These are phyloP conservation scores for Isabelozyma pseudorhagii DNA, from an alignment of 805 yeast species.

Conservation along the genomic window DNA sequence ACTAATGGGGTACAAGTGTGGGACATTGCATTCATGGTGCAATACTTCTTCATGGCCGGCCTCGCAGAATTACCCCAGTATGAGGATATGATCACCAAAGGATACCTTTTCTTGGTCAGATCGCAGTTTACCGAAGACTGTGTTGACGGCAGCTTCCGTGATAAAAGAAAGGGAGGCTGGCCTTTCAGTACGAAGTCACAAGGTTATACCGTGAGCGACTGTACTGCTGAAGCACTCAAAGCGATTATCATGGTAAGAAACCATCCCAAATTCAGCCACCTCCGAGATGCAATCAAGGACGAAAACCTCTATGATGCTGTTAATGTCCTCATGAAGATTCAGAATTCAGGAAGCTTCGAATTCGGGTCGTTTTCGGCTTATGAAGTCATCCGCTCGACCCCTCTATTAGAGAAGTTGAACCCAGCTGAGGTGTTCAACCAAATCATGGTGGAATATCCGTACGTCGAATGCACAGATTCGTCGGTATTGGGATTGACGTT, in stretches of 20 bases:
- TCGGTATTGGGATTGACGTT: constrained; percentile 84
- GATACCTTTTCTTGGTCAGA: constrained; percentile 68
- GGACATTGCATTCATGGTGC: constrained; percentile 92
- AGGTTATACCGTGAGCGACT: constrained; percentile 95
- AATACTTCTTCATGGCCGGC: constrained; percentile 77
- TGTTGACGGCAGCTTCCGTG: constrained; percentile 75
- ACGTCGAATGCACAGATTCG: constrained; percentile 97
- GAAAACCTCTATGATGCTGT: constrained; percentile 62
- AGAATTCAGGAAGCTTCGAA: constrained; percentile 75
- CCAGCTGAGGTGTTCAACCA: constrained; percentile 99
- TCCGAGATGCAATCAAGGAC: constrained; percentile 51
- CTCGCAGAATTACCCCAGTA: constrained; percentile 67
- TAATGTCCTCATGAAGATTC: constrained; percentile 72
- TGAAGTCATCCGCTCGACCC: constrained; percentile 80
- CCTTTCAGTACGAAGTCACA: constrained; percentile 94
- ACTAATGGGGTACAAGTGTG: constrained; percentile 97
- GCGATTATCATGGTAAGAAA: constrained; percentile 90
- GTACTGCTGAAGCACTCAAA: constrained; percentile 93
- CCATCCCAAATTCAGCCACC: constrained; percentile 47
- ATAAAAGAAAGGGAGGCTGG: constrained; percentile 86
- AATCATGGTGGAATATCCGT: constrained; percentile 97
- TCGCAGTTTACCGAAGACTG: constrained; percentile 86
- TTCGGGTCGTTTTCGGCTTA: constrained; percentile 92
- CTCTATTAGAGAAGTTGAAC: constrained; percentile 70
- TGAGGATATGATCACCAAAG: constrained; percentile 57